Evolutionary conservation across 495 filamentous ascomycete species (phyloP), one percentile per base, ranked within the genome.

Genomic region (Annulohypoxylon stygium): DNA sequence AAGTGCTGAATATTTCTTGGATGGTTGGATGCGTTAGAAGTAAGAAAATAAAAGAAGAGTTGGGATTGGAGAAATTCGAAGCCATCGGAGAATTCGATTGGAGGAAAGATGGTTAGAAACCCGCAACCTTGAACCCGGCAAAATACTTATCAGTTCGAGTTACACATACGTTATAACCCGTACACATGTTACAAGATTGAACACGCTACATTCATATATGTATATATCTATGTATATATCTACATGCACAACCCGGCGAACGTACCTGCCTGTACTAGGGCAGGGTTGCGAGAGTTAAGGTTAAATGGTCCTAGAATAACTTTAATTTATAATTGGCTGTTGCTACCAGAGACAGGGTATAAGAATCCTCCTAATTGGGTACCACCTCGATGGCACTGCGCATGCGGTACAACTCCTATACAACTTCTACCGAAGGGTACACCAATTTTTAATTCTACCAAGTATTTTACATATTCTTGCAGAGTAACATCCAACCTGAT

Each of bases 351-450:
- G 39, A 41, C 41, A 51, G 23, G 43, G 54, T 55, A 39, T 66
- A 51, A 6, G 3, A 20, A n/a, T 18, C 2, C 12, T 34, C 30
- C 8, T 78, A 68, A 76, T 78, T 78, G 76, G 76, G 39, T 78
- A 78, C 76, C 76, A 71, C 53, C 58, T 30, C 47, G 23, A 45
- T 65, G 76, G 76, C 69, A 78, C 74, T 12, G 14, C 58, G 50
- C 63, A 67, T 43, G 71, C 25, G 36, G 67, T 67, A 70, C 65
- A 61, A 61, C 62, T 66, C 26, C 33, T 62, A 57, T 55, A 41
- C 16, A 47, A 18, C 18, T 47, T 20, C 0, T 47, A 47, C 39
- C 39, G 39, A n/a, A 11, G 14, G 4, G 12, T 43, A 43, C 39
- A 14, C 4, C 12, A 43, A n/a, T 43, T 4, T 43, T 43, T 11